These are phyloP conservation scores for Aspergillus melleus DNA, from an alignment of 2,329 filamentous ascomycete species.

Conservation along the genomic window DNA sequence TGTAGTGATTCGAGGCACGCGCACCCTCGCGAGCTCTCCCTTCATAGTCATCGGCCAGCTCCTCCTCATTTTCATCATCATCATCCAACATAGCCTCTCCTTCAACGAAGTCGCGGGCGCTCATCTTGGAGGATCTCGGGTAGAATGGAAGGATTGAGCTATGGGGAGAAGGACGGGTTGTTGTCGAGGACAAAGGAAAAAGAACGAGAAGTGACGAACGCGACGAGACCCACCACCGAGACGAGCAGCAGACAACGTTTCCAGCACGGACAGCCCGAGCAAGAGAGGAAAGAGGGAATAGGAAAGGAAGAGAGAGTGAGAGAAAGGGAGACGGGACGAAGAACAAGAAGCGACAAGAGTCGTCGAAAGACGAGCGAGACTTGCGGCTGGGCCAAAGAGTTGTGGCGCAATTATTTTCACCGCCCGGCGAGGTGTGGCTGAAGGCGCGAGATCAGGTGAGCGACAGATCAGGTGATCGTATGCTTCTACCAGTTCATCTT, in stretches of 20 bases:
- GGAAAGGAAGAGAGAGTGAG: conserved; percentile 3
- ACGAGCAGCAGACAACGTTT: neutral
- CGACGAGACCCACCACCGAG: neutral
- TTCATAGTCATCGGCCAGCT: conserved; percentile 70
- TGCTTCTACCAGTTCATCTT: no score
- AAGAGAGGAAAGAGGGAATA: neutral
- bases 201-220: neutral
- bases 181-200: neutral
- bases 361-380: neutral
- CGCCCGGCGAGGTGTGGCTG: neutral
- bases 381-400: neutral
- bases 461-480: no score
- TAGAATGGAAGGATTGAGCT: conserved; percentile 1
- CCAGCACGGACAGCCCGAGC: neutral
- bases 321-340: neutral
- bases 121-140: conserved; percentile 51
- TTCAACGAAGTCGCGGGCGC: conserved; percentile 69
- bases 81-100: conserved; percentile 85
- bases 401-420: neutral
- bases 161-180: neutral
- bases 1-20: conserved; percentile 51
- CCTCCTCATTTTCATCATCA: conserved; percentile 80
- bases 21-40: conserved; percentile 55
- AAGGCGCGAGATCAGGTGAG: neutral
- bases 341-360: neutral